These are phyloP conservation scores for Vaccinium corymbosum DNA, from an alignment of 148 eudicot genomes.

Conservation along the genomic window DNA sequence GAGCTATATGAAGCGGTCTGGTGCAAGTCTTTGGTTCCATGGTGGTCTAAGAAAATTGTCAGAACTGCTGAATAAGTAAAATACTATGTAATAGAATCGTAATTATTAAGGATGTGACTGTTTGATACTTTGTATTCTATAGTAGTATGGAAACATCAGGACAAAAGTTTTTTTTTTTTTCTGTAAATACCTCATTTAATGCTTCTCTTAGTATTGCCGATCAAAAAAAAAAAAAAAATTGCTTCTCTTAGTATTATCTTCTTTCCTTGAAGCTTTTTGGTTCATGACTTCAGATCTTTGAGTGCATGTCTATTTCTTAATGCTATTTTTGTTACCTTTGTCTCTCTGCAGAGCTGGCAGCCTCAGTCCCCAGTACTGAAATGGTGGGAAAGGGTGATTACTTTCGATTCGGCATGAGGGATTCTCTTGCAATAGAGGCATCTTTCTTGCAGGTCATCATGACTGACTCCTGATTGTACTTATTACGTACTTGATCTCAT, in stretches of 20 bases:
- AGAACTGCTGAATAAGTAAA: not conserved
- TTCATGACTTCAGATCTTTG: slow-evolving; percentile 7
- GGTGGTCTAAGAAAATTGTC: not conserved
- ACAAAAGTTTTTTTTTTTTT: not conserved
- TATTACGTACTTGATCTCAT: not conserved
- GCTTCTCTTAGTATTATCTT: not conserved
- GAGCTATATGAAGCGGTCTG: not conserved
- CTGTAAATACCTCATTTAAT: not conserved
- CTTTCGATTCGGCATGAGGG: slow-evolving; percentile 96
- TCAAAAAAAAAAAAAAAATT: not conserved
- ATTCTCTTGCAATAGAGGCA: slow-evolving; percentile 97
- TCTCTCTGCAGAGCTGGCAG: slow-evolving; percentile 73
- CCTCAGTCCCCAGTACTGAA: slow-evolving; percentile 76
- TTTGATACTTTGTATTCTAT: slow-evolving; percentile 1
- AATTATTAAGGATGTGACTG: not conserved
- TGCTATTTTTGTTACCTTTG: slow-evolving; percentile 20
- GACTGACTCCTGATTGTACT: not conserved
- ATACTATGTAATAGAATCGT: not conserved
- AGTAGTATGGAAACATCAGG: not conserved
- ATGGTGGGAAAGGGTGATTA: slow-evolving; percentile 94
- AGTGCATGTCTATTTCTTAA: not conserved
- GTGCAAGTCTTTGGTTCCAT: not conserved
- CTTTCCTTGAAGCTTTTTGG: not conserved
- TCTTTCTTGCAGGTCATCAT: slow-evolving; percentile 87
- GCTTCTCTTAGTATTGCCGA: not conserved